Percentiles rank a stretch among this genome's conserved stretches.
phyloP scores from a whole-genome alignment of 2,329 filamentous ascomycete genomes.

The Trichoderma sp. region DNA sequence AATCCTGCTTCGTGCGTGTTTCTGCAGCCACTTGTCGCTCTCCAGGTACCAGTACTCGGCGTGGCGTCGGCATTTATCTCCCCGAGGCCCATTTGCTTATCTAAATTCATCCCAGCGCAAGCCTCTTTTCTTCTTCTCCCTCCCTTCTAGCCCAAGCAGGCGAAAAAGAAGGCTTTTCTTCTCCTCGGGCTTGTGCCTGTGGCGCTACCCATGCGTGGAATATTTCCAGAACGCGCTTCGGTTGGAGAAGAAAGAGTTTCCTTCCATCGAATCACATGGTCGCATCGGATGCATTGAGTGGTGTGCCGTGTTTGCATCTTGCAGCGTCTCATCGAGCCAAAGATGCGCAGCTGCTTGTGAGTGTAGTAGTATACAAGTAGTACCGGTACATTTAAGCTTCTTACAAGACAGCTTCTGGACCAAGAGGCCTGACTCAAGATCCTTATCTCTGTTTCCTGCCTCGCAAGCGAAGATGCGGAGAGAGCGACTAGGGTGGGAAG shows the following conservation, averaged over 20 bases:
- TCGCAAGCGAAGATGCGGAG: constrained; percentile 6
- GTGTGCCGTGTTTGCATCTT: constrained; percentile 5
- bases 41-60: not conserved
- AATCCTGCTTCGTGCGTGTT: not conserved
- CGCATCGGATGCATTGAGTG: constrained; percentile 15
- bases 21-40: not conserved
- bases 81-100: constrained; percentile 12
- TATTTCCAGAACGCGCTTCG: constrained; percentile 15
- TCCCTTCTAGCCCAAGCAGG: not conserved
- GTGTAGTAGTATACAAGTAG: too few relatives aligned
- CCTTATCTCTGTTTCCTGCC: constrained; percentile 12
- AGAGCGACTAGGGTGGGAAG: constrained; percentile 1
- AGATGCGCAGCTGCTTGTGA: not conserved
- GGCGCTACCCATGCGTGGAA: constrained; percentile 6
- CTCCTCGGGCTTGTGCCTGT: not conserved
- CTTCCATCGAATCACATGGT: not conserved
- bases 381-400: not conserved
- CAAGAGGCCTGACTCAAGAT: not conserved
- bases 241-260: not conserved
- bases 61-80: constrained; percentile 19
- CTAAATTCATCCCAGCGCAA: not conserved
- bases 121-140: not conserved
- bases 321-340: not conserved
- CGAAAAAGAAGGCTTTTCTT: not conserved
- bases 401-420: not conserved